Percentiles rank a stretch among this genome's conserved stretches.
Conservation (phyloP, 352 stramenopile species). For the Phytophthora meadii region DNA sequence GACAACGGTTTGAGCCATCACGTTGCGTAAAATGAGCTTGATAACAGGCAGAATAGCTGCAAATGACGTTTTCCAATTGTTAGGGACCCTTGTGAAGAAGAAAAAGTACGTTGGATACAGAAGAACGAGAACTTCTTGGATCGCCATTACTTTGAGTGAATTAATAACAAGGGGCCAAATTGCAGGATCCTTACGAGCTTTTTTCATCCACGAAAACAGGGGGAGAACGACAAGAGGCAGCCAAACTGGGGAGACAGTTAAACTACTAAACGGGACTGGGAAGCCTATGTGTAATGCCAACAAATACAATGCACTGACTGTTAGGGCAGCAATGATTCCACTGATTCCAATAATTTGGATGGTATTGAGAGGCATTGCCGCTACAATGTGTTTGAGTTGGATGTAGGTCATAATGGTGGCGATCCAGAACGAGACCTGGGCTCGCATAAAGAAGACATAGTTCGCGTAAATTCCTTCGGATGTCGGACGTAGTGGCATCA, state of each 20-base stretch:
- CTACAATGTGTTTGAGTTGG: slow-evolving; percentile 4
- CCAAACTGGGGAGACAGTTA: neutral
- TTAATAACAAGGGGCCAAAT: neutral
- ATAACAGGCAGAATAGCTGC: too few species aligned
- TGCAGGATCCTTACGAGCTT: neutral
- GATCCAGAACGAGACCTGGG: too few species aligned
- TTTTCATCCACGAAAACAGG: too few species aligned
- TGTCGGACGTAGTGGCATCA: too few species aligned
- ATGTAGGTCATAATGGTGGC: neutral
- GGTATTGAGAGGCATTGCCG: neutral
- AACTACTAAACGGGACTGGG: neutral
- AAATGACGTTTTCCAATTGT: too few species aligned
- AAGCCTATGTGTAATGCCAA: neutral
- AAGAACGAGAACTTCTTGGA: slow-evolving; percentile 1
- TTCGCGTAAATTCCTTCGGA: too few species aligned
- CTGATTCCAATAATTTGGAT: neutral
- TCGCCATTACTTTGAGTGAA: neutral
- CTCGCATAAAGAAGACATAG: too few species aligned
- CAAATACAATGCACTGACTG: neutral
- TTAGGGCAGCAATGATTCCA: too few species aligned
- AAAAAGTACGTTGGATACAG: neutral
- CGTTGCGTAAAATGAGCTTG: too few species aligned
- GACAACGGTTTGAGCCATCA: neutral
- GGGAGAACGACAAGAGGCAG: neutral
- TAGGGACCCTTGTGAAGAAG: neutral